Percentiles rank a stretch among this genome's conserved stretches.
Evolutionary conservation across 73 alveolate genomes (phyloP).

Genomic region (Paraurostyla sp.): DNA sequence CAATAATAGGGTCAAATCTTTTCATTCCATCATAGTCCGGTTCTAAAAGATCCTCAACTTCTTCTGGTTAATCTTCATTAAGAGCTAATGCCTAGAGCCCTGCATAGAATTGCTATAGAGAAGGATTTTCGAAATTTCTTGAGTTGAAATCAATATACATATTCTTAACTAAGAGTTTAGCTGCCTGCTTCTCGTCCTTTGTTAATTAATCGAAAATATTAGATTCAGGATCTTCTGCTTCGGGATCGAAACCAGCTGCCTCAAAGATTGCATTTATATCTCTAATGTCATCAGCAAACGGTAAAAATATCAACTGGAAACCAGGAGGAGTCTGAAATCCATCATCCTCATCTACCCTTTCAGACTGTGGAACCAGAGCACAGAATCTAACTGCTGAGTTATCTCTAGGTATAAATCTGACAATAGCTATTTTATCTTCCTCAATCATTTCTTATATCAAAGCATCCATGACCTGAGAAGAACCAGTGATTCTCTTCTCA

Average conservation of each 20-base stretch:
- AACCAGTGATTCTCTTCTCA: constrained; percentile 92
- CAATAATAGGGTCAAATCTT: constrained; percentile 61
- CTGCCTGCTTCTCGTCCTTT: constrained; percentile 60
- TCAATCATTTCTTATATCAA: constrained; percentile 88
- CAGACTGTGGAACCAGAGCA: constrained; percentile 96
- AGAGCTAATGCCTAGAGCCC: constrained; percentile 79
- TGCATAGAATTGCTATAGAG: constrained; percentile 69
- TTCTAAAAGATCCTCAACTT: constrained; percentile 68
- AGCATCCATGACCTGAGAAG: constrained; percentile 95
- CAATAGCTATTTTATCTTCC: constrained; percentile 95
- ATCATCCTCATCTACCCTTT: constrained; percentile 76
- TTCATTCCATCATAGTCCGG: constrained; percentile 78
- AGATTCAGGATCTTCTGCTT: background rate
- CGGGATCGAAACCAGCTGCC: constrained; percentile 55
- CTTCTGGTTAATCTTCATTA: constrained; percentile 76
- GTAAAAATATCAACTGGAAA: constrained; percentile 81
- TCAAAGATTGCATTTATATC: constrained; percentile 66
- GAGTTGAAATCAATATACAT: constrained; percentile 73
- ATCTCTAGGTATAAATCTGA: constrained; percentile 96
- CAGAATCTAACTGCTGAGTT: constrained; percentile 94
- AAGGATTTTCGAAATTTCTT: constrained; percentile 78
- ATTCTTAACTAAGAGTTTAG: constrained; percentile 70
- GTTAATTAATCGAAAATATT: constrained; percentile 39
- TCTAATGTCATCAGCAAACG: constrained; percentile 93
- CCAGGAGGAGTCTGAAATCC: constrained; percentile 91